Evolutionary conservation across 1,284 basidiomycete species (phyloP).

Genomic region (Cryptococcus hybrid): DNA sequence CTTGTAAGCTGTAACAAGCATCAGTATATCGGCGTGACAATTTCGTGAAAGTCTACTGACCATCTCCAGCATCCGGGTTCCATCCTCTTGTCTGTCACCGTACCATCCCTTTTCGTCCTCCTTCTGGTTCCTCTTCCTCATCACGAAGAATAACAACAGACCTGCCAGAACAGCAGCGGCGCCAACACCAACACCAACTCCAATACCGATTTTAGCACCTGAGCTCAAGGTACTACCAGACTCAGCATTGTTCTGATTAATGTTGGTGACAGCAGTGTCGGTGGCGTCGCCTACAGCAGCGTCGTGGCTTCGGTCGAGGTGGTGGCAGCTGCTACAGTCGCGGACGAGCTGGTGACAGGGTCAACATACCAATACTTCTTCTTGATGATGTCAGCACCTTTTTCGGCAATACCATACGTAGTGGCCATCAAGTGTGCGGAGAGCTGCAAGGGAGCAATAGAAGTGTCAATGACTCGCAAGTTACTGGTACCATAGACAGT

Average conservation of each 20-base stretch:
- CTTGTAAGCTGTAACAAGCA: conserved; percentile 25
- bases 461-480: conserved; percentile 52
- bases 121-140: conserved; percentile 24
- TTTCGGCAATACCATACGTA: conserved; percentile 69
- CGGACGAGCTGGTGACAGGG: background rate
- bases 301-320: conserved; percentile 4
- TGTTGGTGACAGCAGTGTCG: conserved; percentile 12
- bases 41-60: background rate
- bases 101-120: conserved; percentile 30
- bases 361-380: conserved; percentile 26
- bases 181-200: conserved; percentile 39
- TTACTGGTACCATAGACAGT: conserved; percentile 62
- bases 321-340: conserved; percentile 13
- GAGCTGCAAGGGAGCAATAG: conserved; percentile 51
- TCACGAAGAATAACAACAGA: conserved; percentile 29
- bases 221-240: conserved; percentile 8
- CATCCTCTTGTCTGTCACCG: conserved; percentile 5
- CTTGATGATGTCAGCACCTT: conserved; percentile 63
- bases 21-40: background rate
- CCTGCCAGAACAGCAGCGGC: conserved; percentile 30
- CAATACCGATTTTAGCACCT: conserved; percentile 41
- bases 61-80: conserved; percentile 14
- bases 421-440: conserved; percentile 52
- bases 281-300: conserved; percentile 31
- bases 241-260: background rate